Conservation (phyloP, 192 early-diverging fungal genomes). For the Coemansia sp. region DNA sequence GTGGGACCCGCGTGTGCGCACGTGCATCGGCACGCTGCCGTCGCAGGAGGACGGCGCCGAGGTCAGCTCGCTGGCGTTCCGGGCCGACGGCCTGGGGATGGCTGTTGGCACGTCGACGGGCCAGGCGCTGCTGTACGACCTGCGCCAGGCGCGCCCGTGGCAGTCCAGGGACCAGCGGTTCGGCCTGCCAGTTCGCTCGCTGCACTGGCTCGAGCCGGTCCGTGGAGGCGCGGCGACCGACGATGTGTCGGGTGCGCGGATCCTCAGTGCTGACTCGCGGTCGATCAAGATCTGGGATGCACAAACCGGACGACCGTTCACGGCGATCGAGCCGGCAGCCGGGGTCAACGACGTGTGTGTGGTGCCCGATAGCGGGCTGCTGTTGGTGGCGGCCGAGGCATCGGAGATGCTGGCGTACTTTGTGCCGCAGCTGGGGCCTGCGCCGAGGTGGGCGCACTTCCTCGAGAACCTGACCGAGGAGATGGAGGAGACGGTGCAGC, state of each 20-base stretch:
- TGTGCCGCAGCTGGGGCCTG: constrained; percentile 87
- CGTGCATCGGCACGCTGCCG: constrained; percentile 68
- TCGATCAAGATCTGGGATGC: constrained; percentile 95
- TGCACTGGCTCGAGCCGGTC: constrained; percentile 69
- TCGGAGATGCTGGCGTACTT: constrained; percentile 91
- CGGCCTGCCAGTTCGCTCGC: constrained; percentile 84
- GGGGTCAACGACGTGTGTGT: constrained; percentile 94
- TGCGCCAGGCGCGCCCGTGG: constrained; percentile 77
- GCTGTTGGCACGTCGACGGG: constrained; percentile 90
- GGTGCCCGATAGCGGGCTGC: constrained; percentile 74
- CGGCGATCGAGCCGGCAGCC: constrained; percentile 84
- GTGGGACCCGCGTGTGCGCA: constrained; percentile 86
- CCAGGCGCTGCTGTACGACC: constrained; percentile 89
- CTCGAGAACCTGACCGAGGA: constrained; percentile 94
- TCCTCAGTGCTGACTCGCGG: constrained; percentile 84
- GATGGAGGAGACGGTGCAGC: constrained; percentile 84
- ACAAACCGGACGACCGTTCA: constrained; percentile 77
- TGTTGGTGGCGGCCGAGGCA: constrained; percentile 91
- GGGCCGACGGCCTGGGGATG: constrained; percentile 77
- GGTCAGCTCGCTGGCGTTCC: constrained; percentile 76
- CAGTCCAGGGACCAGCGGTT: constrained; percentile 98
- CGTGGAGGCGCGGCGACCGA: constrained; percentile 16
- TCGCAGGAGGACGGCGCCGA: constrained; percentile 48
- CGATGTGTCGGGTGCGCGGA: constrained; percentile 56
- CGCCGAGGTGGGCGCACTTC: constrained; percentile 90